A percentile compares a stretch with the other conserved stretches of the same genome.
phyloP scores from a whole-genome alignment of 345 rosid species.

The Euphorbia pulcherrima region DNA sequence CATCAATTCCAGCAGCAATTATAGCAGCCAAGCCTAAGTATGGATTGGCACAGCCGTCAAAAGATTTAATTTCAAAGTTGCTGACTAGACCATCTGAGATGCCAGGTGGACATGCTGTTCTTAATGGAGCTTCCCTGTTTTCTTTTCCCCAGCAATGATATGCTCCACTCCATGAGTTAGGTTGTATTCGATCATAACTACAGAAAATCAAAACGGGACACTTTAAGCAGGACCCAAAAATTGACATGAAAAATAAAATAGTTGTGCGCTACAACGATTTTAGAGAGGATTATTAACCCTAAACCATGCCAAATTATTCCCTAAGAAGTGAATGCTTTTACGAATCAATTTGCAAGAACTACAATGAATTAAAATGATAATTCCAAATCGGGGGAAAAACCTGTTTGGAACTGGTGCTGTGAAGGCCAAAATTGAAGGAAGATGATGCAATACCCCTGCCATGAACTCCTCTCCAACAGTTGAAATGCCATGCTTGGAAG shows the following conservation, averaged over 20 bases:
- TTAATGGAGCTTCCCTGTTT: conserved; percentile 80
- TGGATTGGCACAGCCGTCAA: conserved; percentile 91
- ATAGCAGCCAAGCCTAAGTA: conserved; percentile 73
- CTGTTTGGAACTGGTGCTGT: conserved; percentile 92
- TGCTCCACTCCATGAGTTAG: conserved; percentile 95
- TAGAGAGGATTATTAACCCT: not conserved
- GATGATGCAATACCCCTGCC: conserved; percentile 91
- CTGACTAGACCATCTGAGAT: conserved; percentile 61
- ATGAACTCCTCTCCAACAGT: conserved; percentile 63
- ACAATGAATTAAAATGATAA: not conserved
- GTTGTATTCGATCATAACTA: conserved; percentile 93
- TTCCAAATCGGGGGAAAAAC: conserved; percentile 25
- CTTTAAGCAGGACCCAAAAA: not conserved
- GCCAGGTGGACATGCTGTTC: conserved; percentile 94
- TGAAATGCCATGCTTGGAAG: conserved; percentile 76
- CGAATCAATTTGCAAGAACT: not conserved
- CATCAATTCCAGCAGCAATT: conserved; percentile 86
- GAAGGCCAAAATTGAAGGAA: conserved; percentile 81
- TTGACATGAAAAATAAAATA: not conserved
- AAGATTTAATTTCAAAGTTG: conserved; percentile 88
- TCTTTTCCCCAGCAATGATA: conserved; percentile 99
- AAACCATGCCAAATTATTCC: not conserved
- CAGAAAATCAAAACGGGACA: not conserved
- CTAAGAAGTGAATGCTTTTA: not conserved
- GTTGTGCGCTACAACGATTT: too few relatives aligned